A percentile compares a stretch with the other conserved stretches of the same genome.
phyloP scores from a whole-genome alignment of 306 rosid species.

The Cicer yamashitae region DNA sequence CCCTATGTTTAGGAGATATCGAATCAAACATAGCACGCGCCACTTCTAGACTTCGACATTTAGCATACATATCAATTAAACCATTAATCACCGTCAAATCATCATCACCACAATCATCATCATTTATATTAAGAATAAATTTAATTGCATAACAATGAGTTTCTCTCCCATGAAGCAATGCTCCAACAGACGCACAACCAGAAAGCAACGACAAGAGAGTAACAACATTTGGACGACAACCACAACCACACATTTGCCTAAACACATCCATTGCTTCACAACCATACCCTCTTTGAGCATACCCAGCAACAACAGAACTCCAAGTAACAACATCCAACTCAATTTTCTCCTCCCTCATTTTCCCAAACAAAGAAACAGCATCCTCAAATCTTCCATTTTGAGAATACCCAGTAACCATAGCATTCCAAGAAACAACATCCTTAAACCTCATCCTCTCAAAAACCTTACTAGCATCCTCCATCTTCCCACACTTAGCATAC shows the following conservation, averaged over 20 bases:
- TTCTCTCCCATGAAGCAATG: constrained; percentile 74
- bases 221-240: constrained; percentile 67
- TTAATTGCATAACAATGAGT: constrained; percentile 77
- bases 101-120: constrained; percentile 55
- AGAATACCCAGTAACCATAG: constrained; percentile 87
- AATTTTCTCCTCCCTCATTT: constrained; percentile 68
- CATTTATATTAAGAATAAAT: constrained; percentile 50
- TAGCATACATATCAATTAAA: constrained; percentile 89
- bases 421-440: constrained; percentile 95
- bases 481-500: constrained; percentile 78
- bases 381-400: constrained; percentile 68
- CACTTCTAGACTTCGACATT: constrained; percentile 60
- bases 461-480: constrained; percentile 72
- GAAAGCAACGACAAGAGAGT: constrained; percentile 86
- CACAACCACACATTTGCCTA: constrained; percentile 66
- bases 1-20: constrained; percentile 53
- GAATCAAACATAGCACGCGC: constrained; percentile 68
- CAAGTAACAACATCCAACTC: constrained; percentile 83
- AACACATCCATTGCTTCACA: constrained; percentile 72
- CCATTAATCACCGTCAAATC: constrained; percentile 78
- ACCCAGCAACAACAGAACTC: constrained; percentile 85
- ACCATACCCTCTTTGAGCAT: constrained; percentile 76
- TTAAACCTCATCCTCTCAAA: constrained; percentile 69
- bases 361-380: constrained; percentile 64
- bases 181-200: constrained; percentile 78